Base-by-base conservation (phyloP, 495 filamentous ascomycete species). In the Tuber microsphaerosporum region DNA sequence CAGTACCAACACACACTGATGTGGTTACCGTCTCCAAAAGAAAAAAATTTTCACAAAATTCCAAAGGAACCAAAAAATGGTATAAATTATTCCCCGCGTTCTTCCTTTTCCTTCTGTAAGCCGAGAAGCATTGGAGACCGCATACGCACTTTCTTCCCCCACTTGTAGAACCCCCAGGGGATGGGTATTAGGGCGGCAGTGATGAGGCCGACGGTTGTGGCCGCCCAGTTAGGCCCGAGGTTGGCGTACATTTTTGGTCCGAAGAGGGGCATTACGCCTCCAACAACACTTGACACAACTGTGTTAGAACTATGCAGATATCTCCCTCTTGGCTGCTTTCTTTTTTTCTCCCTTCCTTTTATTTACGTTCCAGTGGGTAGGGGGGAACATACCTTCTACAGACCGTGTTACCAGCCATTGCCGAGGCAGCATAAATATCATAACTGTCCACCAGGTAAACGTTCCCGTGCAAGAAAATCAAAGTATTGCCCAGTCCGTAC, bases 371-470 rank as follows among this genome's bases (percentile, higher is more conserved):
- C 1, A 0, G 8, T n/a, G n/a, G n/a, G 48, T 22, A 20, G 48
- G 9, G 48, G 8, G 4, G 6, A 48, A 2, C 22, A 56, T 48
- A 78, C 77, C 77, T 89, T n/a, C 93, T 85, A 37, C 91, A 85
- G 8, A 95, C 90, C 0, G 89, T 87, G 77, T 94, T 94, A 0
- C 92, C 92, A 0, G 92, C 93, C 45, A 95, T 83, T 0, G 92
- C 93, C 20, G 88, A 90, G 0, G 93, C 93, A 0, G 92, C 88
- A 80, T 90, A 94, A 71, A 93, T 88, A 44, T 91, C 92, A 81
- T 97, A 97, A 22, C 88, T 88, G 43, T 89, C 86, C 9, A 92
- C 91, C 1, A 97, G 85, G 81, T 96, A 97, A 76, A 92, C 94
- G 20, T 85, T 87, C 0, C 90, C 88, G 79, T 94, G 94, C 79